phyloP scores from a whole-genome alignment of 768 basidiomycete genomes.

The Phallus indusiatus region DNA sequence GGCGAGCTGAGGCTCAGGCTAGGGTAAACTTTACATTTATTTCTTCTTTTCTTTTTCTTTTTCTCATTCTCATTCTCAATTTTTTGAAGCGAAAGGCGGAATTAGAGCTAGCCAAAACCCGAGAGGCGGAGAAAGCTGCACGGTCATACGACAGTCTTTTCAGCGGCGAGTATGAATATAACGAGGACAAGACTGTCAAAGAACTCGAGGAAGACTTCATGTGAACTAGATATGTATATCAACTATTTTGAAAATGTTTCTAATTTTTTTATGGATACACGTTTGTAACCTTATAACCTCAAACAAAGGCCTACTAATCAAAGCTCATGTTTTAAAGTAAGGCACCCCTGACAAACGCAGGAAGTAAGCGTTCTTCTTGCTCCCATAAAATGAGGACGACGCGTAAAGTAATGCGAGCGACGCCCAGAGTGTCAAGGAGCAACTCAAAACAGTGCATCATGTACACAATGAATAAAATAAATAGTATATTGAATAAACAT shows the following conservation, averaged over 20 bases:
- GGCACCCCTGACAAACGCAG: not conserved
- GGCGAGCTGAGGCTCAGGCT: conserved; percentile 53
- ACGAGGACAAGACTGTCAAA: conserved; percentile 50
- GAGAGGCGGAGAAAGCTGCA: conserved; percentile 83
- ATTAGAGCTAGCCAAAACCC: conserved; percentile 54
- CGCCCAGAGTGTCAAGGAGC: conserved; percentile 98
- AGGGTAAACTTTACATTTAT: conserved; percentile 36
- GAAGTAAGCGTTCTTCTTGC: conserved; percentile 43
- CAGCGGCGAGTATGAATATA: conserved; percentile 48
- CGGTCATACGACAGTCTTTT: conserved; percentile 81
- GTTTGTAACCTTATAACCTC: no score
- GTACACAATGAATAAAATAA: not conserved
- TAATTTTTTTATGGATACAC: no score
- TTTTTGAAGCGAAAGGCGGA: conserved; percentile 65
- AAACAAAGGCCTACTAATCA: no score
- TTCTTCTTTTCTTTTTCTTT: not conserved
- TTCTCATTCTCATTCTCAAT: not conserved
- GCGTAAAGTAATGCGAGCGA: conserved; percentile 54
- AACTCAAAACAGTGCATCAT: conserved; percentile 6
- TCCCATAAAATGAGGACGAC: conserved; percentile 96
- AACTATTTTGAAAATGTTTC: no score
- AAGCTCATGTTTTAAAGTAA: not conserved
- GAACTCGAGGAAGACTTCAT: conserved; percentile 88
- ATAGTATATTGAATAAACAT: not conserved
- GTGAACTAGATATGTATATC: conserved; percentile 30